phyloP scores from a whole-genome alignment of 306 rosid genomes.

The Vigna trinervia region DNA sequence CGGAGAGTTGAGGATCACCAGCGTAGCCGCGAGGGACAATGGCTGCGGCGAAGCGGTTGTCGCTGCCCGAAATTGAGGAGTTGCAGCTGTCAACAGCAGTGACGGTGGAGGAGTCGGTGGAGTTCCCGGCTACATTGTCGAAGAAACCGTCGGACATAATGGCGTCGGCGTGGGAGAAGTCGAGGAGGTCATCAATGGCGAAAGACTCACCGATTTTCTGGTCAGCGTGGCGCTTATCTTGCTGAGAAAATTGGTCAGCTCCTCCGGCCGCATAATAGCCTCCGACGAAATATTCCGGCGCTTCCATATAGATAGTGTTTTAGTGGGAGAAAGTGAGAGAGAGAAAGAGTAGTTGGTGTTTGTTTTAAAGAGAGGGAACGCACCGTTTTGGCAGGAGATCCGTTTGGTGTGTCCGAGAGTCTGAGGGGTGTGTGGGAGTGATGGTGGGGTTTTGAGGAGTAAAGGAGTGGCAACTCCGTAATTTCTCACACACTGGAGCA shows the following conservation, averaged over 20 bases:
- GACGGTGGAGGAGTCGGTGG: conserved; percentile 69
- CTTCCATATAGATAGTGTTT: conserved; percentile 59
- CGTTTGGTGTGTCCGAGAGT: conserved; percentile 35
- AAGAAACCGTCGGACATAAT: conserved; percentile 70
- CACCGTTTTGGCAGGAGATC: conserved; percentile 36
- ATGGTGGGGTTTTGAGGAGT: conserved; percentile 86
- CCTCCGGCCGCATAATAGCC: conserved; percentile 64
- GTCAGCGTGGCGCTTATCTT: conserved; percentile 55
- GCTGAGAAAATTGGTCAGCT: conserved; percentile 49
- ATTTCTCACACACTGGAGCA: conserved; percentile 47
- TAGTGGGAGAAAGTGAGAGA: conserved; percentile 10
- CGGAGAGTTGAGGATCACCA: conserved; percentile 69
- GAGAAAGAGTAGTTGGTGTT: conserved; percentile 15
- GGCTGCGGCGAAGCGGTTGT: conserved; percentile 58
- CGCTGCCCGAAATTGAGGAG: conserved; percentile 69
- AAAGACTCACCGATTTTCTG: conserved; percentile 69
- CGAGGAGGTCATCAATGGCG: conserved; percentile 82
- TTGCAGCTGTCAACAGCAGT: conserved; percentile 82
- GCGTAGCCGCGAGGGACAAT: conserved; percentile 59
- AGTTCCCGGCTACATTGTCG: conserved; percentile 70
- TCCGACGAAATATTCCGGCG: conserved; percentile 66
- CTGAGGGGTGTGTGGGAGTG: conserved; percentile 46
- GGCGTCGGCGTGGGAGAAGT: conserved; percentile 83
- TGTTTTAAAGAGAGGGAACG: conserved; percentile 31
- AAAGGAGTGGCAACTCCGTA: conserved; percentile 58